Evolutionary conservation across 2,329 filamentous ascomycete species (phyloP).

Genomic region (Curvularia eragrostidis): DNA sequence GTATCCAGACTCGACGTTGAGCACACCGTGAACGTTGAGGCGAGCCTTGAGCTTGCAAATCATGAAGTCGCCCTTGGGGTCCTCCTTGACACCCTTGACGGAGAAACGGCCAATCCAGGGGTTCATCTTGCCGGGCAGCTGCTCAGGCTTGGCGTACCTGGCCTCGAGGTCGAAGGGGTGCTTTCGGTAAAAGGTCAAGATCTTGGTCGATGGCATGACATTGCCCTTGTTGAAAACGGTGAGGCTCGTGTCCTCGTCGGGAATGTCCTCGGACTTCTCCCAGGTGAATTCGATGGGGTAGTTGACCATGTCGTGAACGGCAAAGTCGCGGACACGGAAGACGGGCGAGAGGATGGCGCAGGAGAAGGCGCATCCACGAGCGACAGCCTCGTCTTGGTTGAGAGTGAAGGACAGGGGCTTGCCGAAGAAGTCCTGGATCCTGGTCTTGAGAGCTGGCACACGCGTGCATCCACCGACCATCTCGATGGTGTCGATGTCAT

Average conservation of each 20-base stretch:
- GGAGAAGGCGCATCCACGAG: constrained; percentile 94
- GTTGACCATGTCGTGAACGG: constrained; percentile 95
- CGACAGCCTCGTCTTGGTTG: constrained; percentile 97
- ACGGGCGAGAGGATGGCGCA: constrained; percentile 96
- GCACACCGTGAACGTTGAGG: constrained; percentile 92
- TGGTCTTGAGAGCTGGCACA: constrained; percentile 90
- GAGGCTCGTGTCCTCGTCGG: constrained; percentile 95
- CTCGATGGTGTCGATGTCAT: constrained; percentile 93
- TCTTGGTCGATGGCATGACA: constrained; percentile 97
- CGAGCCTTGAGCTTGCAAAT: constrained; percentile 99
- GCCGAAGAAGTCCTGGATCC: constrained; percentile 86
- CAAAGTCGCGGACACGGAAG: constrained; percentile 98
- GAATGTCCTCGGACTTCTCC: constrained; percentile 98
- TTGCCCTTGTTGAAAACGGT: constrained; percentile 98
- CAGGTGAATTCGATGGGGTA: constrained; percentile 99
- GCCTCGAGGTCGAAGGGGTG: constrained; percentile 97
- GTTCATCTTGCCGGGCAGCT: constrained; percentile 85
- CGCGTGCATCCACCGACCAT: constrained; percentile 94
- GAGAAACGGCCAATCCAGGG: constrained; percentile 98
- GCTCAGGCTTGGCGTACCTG: constrained; percentile 85
- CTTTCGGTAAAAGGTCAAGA: constrained; percentile 98
- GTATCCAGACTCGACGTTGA: constrained; percentile 97
- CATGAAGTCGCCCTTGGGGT: constrained; percentile 96
- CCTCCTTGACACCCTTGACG: constrained; percentile 95
- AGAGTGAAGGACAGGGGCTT: constrained; percentile 94